Conservation (phyloP, 352 stramenopile genomes). For the Halophytophthora batemanensis region DNA sequence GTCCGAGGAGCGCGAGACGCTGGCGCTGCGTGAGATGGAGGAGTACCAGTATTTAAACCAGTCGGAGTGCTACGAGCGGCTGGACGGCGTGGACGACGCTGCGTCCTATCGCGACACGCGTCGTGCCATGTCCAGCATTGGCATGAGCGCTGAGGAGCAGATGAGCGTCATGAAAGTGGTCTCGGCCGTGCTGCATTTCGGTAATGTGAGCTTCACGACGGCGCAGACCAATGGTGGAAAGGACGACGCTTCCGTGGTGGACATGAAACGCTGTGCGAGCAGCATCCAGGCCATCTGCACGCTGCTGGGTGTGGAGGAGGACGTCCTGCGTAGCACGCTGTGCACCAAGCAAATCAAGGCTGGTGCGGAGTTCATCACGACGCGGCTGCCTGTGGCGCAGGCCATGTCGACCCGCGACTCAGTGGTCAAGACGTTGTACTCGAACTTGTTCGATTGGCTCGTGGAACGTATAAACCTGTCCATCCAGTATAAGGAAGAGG, state of each 20-base stretch:
- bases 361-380: conserved; percentile 75
- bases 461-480: conserved; percentile 92
- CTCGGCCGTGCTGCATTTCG: conserved; percentile 83
- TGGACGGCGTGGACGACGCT: conserved; percentile 78
- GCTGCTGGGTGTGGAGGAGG: conserved; percentile 62
- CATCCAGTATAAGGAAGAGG: conserved; percentile 81
- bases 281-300: conserved; percentile 81
- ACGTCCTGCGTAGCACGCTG: conserved; percentile 56
- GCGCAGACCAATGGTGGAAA: conserved; percentile 44
- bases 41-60: conserved; percentile 87
- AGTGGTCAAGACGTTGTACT: conserved; percentile 87
- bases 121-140: conserved; percentile 80
- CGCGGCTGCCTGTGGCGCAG: conserved; percentile 57
- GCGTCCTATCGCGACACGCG: conserved; percentile 74
- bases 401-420: conserved; percentile 78
- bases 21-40: conserved; percentile 43
- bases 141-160: conserved; percentile 75
- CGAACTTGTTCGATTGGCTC: conserved; percentile 92
- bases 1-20: conserved; percentile 40
- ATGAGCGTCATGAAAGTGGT: conserved; percentile 80
- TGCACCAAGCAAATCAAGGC: conserved; percentile 82
- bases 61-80: conserved; percentile 63
- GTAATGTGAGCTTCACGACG: conserved; percentile 77
- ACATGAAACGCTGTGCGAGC: conserved; percentile 40
- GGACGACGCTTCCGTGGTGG: conserved; percentile 61